These are phyloP conservation scores for Sonneratia alba DNA, from an alignment of 345 rosid species.

Conservation along the genomic window DNA sequence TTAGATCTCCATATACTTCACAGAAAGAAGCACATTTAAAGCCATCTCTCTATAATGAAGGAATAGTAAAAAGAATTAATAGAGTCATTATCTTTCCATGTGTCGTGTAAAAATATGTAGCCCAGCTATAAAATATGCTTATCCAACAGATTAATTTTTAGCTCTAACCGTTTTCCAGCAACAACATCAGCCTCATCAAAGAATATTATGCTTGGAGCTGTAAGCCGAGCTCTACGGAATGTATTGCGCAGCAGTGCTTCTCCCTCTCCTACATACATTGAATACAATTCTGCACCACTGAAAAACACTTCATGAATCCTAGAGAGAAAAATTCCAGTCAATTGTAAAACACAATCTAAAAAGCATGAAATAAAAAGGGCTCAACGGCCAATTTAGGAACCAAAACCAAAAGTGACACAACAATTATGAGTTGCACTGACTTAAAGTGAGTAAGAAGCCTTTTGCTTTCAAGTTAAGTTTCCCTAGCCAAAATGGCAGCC, in stretches of 20 bases:
- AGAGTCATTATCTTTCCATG: neutral
- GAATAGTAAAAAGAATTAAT: neutral
- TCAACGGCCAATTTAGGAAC: neutral
- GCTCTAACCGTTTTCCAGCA: conserved; percentile 63
- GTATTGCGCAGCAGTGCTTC: conserved; percentile 83
- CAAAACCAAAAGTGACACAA: neutral
- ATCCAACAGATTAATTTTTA: neutral
- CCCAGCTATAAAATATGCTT: neutral
- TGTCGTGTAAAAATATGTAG: neutral
- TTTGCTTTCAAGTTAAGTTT: neutral
- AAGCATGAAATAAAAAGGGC: neutral
- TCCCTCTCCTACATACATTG: conserved; percentile 99
- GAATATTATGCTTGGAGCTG: conserved; percentile 90
- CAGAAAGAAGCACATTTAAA: neutral
- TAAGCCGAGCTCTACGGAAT: conserved; percentile 83
- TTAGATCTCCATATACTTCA: neutral
- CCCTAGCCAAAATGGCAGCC: neutral
- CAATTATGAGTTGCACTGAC: neutral
- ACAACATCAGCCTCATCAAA: conserved; percentile 91
- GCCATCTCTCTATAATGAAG: neutral
- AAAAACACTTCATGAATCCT: conserved; percentile 7
- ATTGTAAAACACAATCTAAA: neutral
- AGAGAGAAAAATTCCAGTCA: neutral
- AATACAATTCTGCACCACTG: conserved; percentile 90
- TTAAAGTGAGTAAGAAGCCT: neutral